These are phyloP conservation scores for Logfia minima DNA, from an alignment of 129 eudicot species.

Conservation along the genomic window DNA sequence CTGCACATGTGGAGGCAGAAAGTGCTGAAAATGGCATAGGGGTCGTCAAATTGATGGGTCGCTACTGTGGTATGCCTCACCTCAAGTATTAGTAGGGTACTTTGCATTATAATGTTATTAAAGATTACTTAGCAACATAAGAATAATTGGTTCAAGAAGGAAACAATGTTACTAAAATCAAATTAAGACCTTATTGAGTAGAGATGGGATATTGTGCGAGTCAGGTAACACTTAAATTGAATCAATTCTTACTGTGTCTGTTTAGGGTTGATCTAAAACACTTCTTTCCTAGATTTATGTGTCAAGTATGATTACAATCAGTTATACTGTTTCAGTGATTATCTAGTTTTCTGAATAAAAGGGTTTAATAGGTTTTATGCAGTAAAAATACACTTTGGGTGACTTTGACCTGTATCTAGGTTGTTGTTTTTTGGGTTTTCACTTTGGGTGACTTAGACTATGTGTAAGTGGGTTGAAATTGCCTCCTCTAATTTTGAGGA, in stretches of 20 bases:
- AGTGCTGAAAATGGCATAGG: slow-evolving; percentile 47
- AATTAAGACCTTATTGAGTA: background rate
- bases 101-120: background rate
- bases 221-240: background rate
- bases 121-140: background rate
- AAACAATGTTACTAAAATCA: too few species aligned
- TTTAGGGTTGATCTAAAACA: background rate
- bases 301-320: too few species aligned
- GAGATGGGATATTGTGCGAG: background rate
- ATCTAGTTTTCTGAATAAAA: background rate
- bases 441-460: too few species aligned
- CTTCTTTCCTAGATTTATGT: background rate
- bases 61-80: slow-evolving; percentile 37
- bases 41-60: slow-evolving; percentile 44
- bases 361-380: background rate
- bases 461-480: background rate
- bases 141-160: background rate
- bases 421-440: too few species aligned
- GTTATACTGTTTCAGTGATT: background rate
- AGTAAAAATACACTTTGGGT: background rate
- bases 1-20: slow-evolving; percentile 48
- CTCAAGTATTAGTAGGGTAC: background rate
- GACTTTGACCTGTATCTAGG: background rate
- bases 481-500: background rate
- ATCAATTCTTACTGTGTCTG: background rate